Percentiles rank a stretch among this genome's conserved stretches.
Evolutionary conservation across 352 stramenopile species (phyloP).

Genomic region (Phytophthora ohioensis): DNA sequence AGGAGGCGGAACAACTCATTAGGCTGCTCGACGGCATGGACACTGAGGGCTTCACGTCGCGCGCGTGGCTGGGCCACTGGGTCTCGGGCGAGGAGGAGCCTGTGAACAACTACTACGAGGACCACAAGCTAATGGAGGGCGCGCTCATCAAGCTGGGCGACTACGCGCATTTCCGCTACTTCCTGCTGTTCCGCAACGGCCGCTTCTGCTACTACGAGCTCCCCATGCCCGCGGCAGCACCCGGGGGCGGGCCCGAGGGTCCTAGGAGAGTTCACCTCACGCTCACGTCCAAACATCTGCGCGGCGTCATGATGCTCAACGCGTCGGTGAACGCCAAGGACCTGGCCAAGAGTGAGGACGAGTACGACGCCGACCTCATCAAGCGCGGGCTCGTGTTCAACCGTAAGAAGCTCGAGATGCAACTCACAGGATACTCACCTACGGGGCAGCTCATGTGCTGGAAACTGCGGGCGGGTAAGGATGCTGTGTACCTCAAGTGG

Average conservation of each 20-base stretch:
- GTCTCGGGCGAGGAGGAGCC: constrained; percentile 64
- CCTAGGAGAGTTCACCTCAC: constrained; percentile 68
- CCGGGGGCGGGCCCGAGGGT: constrained; percentile 28
- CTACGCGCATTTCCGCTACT: constrained; percentile 90
- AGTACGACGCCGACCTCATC: constrained; percentile 72
- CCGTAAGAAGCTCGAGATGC: constrained; percentile 84
- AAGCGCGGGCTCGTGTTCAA: constrained; percentile 84
- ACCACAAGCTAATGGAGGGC: constrained; percentile 89
- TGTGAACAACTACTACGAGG: constrained; percentile 84
- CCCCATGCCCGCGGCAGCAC: constrained; percentile 59
- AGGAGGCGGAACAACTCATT: constrained; percentile 4
- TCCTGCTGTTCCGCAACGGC: constrained; percentile 83
- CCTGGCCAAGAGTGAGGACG: constrained; percentile 68
- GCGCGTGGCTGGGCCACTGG: constrained; percentile 67
- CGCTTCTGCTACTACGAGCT: constrained; percentile 91
- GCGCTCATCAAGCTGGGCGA: constrained; percentile 88
- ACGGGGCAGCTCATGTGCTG: constrained; percentile 82
- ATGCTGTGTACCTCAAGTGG: constrained; percentile 83
- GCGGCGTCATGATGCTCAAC: constrained; percentile 88
- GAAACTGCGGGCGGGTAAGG: constrained; percentile 78
- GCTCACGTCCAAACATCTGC: constrained; percentile 79
- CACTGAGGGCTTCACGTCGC: constrained; percentile 49
- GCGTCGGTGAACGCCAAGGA: constrained; percentile 78
- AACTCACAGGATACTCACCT: constrained; percentile 81
- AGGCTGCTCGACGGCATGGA: constrained; percentile 34